Base-by-base conservation (phyloP, 2,329 filamentous ascomycete genomes). In the Xylariaceae sp. region DNA sequence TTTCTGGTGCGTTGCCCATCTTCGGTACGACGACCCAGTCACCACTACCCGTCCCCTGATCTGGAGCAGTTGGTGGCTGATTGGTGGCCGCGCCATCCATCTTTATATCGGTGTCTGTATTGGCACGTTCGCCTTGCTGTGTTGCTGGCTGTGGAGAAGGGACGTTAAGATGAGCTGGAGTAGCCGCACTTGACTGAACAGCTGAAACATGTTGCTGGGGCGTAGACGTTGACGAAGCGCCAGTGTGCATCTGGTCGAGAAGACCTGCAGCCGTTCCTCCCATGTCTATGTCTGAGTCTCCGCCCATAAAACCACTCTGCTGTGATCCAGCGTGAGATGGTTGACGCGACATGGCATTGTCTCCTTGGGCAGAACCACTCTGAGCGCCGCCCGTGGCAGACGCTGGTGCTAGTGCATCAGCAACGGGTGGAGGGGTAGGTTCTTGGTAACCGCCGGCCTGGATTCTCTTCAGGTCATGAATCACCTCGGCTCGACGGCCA, bases 11-110 rank as follows among this genome's bases (percentile, higher is more conserved):
- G 31, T 66, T 66, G 18, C 72, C 74, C 35, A 78, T 79, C 49
- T 85, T 83, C 41, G 82, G 78, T 22, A 89, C 79, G 43, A 89
- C 82, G 3, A 89, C 81, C 85, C 85, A 89, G 49, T 89, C 86
- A 22, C 77, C 82, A 40, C 67, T 72, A 16, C 69, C 74, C 1
- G 72, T 72, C 3, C 68, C 69, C 41, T 75, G 70, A 41, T 73
- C 71, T 9, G 71, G 65, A 11, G 74, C 71, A 15, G 71, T 72
- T 12, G 62, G 33, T 60, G 31, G 59, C 59, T 9, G 64, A 56
- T 16, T 64, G 61, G 16, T 62, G 13, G 71, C 65, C 19, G 76
- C 73, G 42, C 76, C 76, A 13, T 76, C 73, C 78, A 87, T 75
- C 46, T 75, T 73, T 44, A 79, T 62, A 31, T 69, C 63, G 34